phyloP scores from a whole-genome alignment of 179 eudicot species.

The Monotropa hypopitys region DNA sequence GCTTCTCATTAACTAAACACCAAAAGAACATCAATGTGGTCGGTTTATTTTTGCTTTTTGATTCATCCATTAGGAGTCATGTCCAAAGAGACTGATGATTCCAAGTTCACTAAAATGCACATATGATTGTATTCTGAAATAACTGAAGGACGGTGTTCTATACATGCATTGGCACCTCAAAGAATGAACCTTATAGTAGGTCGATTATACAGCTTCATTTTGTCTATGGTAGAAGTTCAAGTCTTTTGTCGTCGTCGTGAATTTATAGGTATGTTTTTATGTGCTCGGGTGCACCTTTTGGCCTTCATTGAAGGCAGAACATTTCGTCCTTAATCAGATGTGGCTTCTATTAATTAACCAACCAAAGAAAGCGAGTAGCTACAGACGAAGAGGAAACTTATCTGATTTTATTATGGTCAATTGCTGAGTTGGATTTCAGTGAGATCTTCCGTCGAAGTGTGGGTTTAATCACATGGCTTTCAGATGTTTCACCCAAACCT shows the following conservation, averaged over 20 bases:
- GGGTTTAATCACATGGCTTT: background rate
- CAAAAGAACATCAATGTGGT: background rate
- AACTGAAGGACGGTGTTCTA: background rate
- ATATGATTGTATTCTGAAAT: background rate
- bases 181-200: background rate
- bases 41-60: background rate
- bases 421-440: background rate
- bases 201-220: background rate
- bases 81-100: background rate
- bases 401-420: background rate
- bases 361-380: background rate
- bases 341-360: background rate
- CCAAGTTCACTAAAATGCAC: background rate
- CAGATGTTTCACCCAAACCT: background rate
- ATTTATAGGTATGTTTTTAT: background rate
- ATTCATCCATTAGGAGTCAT: background rate
- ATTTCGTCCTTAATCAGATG: background rate
- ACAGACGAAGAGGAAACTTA: background rate
- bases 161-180: background rate
- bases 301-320: background rate
- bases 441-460: background rate
- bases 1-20: background rate
- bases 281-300: background rate
- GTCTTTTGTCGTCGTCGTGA: background rate
- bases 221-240: background rate